phyloP scores from a whole-genome alignment of 495 filamentous ascomycete species.

The Pseudoneurospora amorphoporcata region DNA sequence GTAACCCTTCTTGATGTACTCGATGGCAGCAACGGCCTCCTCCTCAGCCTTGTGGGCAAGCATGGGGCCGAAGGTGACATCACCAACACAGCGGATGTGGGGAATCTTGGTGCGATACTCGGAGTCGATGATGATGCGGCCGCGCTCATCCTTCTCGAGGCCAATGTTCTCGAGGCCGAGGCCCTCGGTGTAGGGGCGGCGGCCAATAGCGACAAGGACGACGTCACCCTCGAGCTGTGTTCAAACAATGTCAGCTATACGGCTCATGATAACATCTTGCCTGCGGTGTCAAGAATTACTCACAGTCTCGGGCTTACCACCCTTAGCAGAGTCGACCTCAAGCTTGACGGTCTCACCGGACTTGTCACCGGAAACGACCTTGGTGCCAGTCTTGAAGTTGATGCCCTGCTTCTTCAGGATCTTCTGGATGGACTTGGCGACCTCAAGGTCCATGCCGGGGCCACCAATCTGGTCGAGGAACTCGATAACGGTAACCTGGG shows the following conservation, averaged over 20 bases:
- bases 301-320: constrained; percentile 85
- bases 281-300: constrained; percentile 20
- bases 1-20: constrained; percentile 94
- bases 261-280: not conserved
- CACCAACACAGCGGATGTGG: constrained; percentile 94
- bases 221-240: constrained; percentile 83
- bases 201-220: constrained; percentile 93
- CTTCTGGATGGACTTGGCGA: constrained; percentile 87
- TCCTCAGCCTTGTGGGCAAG: constrained; percentile 99
- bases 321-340: constrained; percentile 85
- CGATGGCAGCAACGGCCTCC: constrained; percentile 86
- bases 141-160: constrained; percentile 85
- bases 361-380: constrained; percentile 79
- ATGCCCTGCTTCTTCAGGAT: constrained; percentile 93
- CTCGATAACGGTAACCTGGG: constrained; percentile 94
- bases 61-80: constrained; percentile 98
- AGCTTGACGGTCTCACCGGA: constrained; percentile 66
- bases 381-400: constrained; percentile 95
- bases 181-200: constrained; percentile 84
- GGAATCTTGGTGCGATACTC: constrained; percentile 96
- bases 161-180: constrained; percentile 91
- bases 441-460: constrained; percentile 92
- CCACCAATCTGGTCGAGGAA: constrained; percentile 94
- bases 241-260: constrained; percentile 6
- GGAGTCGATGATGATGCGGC: constrained; percentile 91